Evolutionary conservation across 2,329 filamentous ascomycete genomes (phyloP), one percentile per base, ranked within the genome.

Genomic region (Fusarium marasasianum): DNA sequence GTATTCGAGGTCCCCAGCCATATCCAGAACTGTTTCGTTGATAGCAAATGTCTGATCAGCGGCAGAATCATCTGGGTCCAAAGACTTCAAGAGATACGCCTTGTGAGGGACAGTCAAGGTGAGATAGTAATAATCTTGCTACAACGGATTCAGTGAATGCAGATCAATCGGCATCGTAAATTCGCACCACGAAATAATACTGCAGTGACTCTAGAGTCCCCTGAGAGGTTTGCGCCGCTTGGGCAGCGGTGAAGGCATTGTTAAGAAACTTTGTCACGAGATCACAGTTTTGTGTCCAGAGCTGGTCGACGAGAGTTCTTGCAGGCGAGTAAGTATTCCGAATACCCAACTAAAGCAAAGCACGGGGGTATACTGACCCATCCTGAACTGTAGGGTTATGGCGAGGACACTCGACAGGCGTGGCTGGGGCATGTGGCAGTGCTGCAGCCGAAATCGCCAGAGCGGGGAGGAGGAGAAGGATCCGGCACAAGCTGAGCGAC

Each of bases 261-360:
- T 35, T 51, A 8, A 51, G 48, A 20, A 51, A 51, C 22, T 35
- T 51, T 10, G 31, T 24, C 12, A 51, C 29, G 1, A 51, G 48
- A 1, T 51, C 48, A 1, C 48, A 51, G 29, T 51, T 51, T 4
- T 51, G 31, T 20, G n/a, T n/a, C 48, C 48, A 51, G 48, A 51
- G 48, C 48, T 51, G 48, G 22, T 33, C 22, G 31, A 51, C 29
- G 11, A 51, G 48, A 1, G 48, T 51, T 10, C 48, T 51, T 10
- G 6, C 0, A 2, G 22, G 8, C 4, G 14, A 8, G 31, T 51
- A 1, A 51, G 6, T 14, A 33, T 10, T 10, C 2, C 1, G 6
- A 9, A 14, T 6, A n/a, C 10, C 5, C 3, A 5, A n/a, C 22
- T 3, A 3, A 13, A n/a, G 7, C 1, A 31, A 3, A n/a, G 0